Evolutionary conservation across 495 filamentous ascomycete genomes (phyloP).

Genomic region (Neurospora sp.): DNA sequence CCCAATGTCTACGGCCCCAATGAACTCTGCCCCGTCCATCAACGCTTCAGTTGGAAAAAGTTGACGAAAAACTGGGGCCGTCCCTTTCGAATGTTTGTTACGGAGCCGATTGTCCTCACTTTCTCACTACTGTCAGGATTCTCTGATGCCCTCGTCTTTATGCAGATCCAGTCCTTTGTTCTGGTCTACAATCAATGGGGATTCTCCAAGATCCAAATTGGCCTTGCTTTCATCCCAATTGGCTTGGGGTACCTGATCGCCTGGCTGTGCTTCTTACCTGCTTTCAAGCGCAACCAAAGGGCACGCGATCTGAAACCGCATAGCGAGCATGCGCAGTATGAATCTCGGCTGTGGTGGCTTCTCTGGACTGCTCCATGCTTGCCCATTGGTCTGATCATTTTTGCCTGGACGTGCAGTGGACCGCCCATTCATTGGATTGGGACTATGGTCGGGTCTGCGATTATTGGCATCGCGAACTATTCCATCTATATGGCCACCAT

Average conservation of each 20-base stretch:
- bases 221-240: slow-evolving; percentile 55
- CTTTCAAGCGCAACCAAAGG: slow-evolving; percentile 46
- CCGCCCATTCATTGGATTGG: slow-evolving; percentile 55
- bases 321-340: slow-evolving; percentile 51
- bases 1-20: slow-evolving; percentile 53
- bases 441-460: slow-evolving; percentile 45
- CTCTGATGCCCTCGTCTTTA: slow-evolving; percentile 74
- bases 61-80: slow-evolving; percentile 54
- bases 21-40: slow-evolving; percentile 41
- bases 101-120: slow-evolving; percentile 64
- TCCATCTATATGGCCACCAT: slow-evolving; percentile 73
- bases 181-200: slow-evolving; percentile 57
- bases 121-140: slow-evolving; percentile 67
- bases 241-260: slow-evolving; percentile 56
- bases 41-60: slow-evolving; percentile 43
- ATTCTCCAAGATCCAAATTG: slow-evolving; percentile 45
- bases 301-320: slow-evolving; percentile 41
- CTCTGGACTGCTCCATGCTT: slow-evolving; percentile 56
- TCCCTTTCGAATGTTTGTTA: slow-evolving; percentile 70
- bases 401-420: slow-evolving; percentile 55
- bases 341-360: slow-evolving; percentile 46
- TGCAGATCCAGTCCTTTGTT: slow-evolving; percentile 58
- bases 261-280: slow-evolving; percentile 54
- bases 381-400: slow-evolving; percentile 59
- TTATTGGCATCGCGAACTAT: slow-evolving; percentile 64